A percentile compares a stretch with the other conserved stretches of the same genome.
These are phyloP conservation scores for Zoysia matrella DNA, from an alignment of 202 grass and related monocot species.

Conservation along the genomic window DNA sequence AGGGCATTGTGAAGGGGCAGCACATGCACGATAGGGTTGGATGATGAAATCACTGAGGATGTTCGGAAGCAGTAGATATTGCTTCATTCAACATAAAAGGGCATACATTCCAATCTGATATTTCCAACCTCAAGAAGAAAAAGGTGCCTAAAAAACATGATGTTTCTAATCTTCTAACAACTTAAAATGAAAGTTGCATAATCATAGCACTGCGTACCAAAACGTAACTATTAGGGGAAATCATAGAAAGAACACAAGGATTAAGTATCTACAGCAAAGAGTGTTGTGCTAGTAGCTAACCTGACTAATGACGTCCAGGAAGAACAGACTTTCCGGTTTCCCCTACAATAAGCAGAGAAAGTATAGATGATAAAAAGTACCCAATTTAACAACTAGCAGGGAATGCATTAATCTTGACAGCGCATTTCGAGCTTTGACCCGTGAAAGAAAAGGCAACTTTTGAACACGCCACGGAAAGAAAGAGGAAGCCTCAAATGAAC, in stretches of 20 bases:
- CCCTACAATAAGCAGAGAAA: not conserved
- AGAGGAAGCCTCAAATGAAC: slow-evolving; percentile 18
- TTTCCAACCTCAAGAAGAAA: not conserved
- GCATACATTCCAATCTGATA: not conserved
- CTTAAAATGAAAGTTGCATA: not conserved
- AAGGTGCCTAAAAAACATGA: not conserved
- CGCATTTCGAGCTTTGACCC: slow-evolving; percentile 36
- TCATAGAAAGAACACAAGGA: not conserved
- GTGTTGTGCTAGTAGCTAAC: not conserved
- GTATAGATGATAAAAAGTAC: slow-evolving; percentile 4
- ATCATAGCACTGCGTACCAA: not conserved
- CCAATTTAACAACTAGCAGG: not conserved
- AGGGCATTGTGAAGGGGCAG: not conserved
- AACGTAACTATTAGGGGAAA: not conserved
- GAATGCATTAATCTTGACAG: slow-evolving; percentile 7
- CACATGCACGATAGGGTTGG: not conserved
- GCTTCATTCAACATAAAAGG: not conserved
- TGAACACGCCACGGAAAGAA: slow-evolving; percentile 20
- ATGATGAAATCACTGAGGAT: slow-evolving; percentile 4
- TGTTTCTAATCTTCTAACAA: not conserved
- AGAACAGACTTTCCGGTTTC: not conserved
- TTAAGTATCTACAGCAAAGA: not conserved
- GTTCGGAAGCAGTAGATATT: not conserved
- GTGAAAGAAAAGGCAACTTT: slow-evolving; percentile 32
- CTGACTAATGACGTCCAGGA: slow-evolving; percentile 1